Evolutionary conservation across 1,139 yeast species (phyloP), one percentile per base, ranked within the genome.

Genomic region (Arxiozyma bovina): DNA sequence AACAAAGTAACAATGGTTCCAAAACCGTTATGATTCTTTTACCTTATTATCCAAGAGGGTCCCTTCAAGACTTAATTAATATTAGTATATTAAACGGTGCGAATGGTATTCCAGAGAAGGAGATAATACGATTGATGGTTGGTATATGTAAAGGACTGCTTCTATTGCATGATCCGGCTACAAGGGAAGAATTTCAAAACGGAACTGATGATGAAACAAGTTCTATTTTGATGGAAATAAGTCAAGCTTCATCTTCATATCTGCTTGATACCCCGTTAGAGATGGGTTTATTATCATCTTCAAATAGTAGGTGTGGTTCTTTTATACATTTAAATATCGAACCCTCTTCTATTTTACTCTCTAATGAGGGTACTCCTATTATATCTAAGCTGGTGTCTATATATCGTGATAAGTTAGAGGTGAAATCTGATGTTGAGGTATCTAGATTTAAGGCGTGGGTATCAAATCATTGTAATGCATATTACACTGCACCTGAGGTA

Each of bases 401-500:
- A 64, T 72, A 83, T 2, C 77, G 76, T 54, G 94, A 96, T 0
- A 73, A 86, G 3, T 65, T 80, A 5, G 64, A 71, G 0, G 74
- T 87, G 1, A 73, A 74, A 30, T 76, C 81, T 1, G 76, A 94
- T 53, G 85, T 83, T 49, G 85, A 85, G 61, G 94, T 96, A 0
- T 73, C 88, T 40, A 79, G 85, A 18, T 71, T 89, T 45, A 93
- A 88, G 55, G 96, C 90, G 63, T 75, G 81, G 66, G 90, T 95
- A 5, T 88, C 83, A 57, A 95, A 87, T 64, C 90, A 87, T 67
- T 88, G 96, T 65, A 87, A 96, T 1, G 73, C 88, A 56, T 93
- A 95, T 0, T 91, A 86, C 68, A 73, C 96, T 44, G 96, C 97
- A 0, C 98, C 98, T 0, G 98, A 91, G 65, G 74, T 91, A 49